Percentiles rank a stretch among this genome's conserved stretches.
These are phyloP conservation scores for Magnusiomyces tetraspermus DNA, from an alignment of 1,139 yeast species.

Conservation along the genomic window DNA sequence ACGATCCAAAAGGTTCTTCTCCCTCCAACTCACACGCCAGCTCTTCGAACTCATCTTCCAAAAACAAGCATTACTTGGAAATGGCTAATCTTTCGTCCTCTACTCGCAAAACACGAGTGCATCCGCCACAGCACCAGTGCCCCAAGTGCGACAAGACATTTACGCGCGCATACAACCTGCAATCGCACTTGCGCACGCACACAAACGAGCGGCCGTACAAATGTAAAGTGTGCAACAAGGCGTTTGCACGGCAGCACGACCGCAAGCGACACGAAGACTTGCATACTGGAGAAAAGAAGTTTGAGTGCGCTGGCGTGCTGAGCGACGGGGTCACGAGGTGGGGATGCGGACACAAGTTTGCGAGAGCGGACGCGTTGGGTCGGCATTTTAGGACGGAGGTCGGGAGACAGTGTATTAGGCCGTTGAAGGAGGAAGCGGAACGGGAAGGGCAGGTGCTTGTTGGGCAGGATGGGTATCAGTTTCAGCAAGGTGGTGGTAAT, in stretches of 20 bases:
- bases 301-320: slow-evolving; percentile 68
- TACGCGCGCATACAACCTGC: slow-evolving; percentile 85
- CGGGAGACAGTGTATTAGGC: slow-evolving; percentile 73
- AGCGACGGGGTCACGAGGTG: slow-evolving; percentile 53
- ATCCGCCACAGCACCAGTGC: slow-evolving; percentile 3
- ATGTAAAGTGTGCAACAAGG: slow-evolving; percentile 81
- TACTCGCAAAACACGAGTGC: background rate
- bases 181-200: slow-evolving; percentile 86
- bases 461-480: background rate
- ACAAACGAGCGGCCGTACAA: slow-evolving; percentile 88
- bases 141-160: slow-evolving; percentile 68
- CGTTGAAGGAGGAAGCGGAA: slow-evolving; percentile 61
- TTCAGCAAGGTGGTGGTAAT: slow-evolving; percentile 11
- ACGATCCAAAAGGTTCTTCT: slow-evolving; percentile 12
- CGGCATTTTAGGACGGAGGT: slow-evolving; percentile 92
- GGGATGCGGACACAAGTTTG: slow-evolving; percentile 93
- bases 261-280: slow-evolving; percentile 87
- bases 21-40: slow-evolving; percentile 19
- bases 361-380: slow-evolving; percentile 90
- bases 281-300: slow-evolving; percentile 85
- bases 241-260: slow-evolving; percentile 94
- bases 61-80: slow-evolving; percentile 30
- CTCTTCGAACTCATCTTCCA: slow-evolving; percentile 16
- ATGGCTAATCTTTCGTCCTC: slow-evolving; percentile 26
- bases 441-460: slow-evolving; percentile 23